Conservation (phyloP, 1,284 basidiomycete species). For the Boletus mariae region DNA sequence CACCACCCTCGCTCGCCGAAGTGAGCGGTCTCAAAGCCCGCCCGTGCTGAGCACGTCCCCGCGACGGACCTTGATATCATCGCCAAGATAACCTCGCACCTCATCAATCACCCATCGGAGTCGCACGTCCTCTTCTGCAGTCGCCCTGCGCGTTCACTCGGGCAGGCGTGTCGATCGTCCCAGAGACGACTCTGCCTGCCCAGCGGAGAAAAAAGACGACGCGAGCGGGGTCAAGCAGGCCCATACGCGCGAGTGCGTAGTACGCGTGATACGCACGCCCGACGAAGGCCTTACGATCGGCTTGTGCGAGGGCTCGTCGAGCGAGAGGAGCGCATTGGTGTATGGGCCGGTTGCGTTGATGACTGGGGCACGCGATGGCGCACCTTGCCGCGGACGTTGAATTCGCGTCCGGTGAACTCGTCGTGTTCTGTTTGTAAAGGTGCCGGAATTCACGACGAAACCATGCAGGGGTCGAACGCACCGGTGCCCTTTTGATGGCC, state of each 20-base stretch:
- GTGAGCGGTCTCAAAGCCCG: constrained; percentile 80
- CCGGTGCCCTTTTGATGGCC: no score
- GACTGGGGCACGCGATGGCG: constrained; percentile 36
- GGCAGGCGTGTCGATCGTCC: constrained; percentile 90
- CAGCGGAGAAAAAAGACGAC: constrained; percentile 99
- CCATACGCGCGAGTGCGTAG: constrained; percentile 94
- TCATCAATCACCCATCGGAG: constrained; percentile 86
- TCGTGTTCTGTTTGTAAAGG: constrained; percentile 39
- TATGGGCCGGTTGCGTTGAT: constrained; percentile 99
- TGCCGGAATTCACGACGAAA: no score
- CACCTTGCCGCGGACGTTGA: constrained; percentile 80
- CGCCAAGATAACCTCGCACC: constrained; percentile 82
- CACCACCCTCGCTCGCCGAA: constrained; percentile 55
- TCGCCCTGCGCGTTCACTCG: constrained; percentile 53
- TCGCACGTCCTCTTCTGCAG: constrained; percentile 91
- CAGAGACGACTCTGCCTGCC: constrained; percentile 97
- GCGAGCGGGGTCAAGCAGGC: constrained; percentile 89
- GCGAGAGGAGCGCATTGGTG: constrained; percentile 79
- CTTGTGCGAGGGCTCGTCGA: constrained; percentile 61
- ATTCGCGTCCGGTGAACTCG: constrained; percentile 79
- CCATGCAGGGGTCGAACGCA: no score
- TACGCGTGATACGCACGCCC: constrained; percentile 98
- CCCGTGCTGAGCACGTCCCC: constrained; percentile 98
- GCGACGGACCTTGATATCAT: constrained; percentile 90
- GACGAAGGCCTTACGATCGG: constrained; percentile 77